Base-by-base conservation (phyloP, 805 yeast genomes). In the Aciculoconidium aculeatum region DNA sequence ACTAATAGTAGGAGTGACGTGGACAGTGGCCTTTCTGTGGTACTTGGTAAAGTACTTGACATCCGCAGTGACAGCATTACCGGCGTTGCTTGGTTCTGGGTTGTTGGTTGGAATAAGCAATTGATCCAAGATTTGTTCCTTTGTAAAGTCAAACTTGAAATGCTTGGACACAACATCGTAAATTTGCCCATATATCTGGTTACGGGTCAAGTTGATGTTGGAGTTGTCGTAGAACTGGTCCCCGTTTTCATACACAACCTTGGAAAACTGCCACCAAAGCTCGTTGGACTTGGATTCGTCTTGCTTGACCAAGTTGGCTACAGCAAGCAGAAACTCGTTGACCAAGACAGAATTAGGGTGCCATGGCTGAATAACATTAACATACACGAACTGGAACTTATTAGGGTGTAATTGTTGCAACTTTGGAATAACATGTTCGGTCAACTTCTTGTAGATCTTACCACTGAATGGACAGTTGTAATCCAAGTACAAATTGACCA, bases 321-420 rank as follows among this genome's bases (percentile, higher is more conserved):
- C 77, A 0, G 79, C 87, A 15, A 86, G 52, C 0, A 81, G 67
- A 23, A 81, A 80, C 47, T 86, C 95, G 49, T 80, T 80, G 21
- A 76, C 61, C 20, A 74, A 55, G 4, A 73, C 69, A 1, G 90
- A 78, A 32, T 76, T 73, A 24, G 88, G 79, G 51, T 86, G 95
- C 95, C 95, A 86, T 41, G 94, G 92, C 60, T 86, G 95, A n/a
- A 81, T 65, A 22, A 79, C 86, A 46, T 83, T 80, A 37, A 77
- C 69, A 52, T 80, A 74, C 7, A 76, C 71, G 37, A 83, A 67
- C 40, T 74, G 72, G 42, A 79, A 72, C 36, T 69, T 51, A 34
- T 65, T 65, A 1, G 77, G 70, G 29, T 62, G 56, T 31, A 64
- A 55, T 17, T 52, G 38, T 27, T 67, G 62, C 26, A 78, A 54